phyloP scores from a whole-genome alignment of 75 land plant species.

The Ceratopteris richardii region DNA sequence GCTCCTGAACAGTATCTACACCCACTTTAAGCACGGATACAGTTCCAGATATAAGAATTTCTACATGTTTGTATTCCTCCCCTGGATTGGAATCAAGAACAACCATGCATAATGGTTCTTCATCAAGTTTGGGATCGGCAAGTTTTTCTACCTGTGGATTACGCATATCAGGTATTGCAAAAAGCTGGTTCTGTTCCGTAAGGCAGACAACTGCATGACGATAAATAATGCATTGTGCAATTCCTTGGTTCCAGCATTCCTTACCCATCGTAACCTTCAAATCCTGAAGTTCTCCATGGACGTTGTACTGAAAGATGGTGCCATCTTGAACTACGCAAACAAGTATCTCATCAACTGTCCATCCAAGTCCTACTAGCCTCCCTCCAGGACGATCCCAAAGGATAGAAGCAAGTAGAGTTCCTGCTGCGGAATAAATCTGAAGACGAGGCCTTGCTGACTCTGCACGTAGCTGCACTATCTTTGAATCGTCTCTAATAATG shows the following conservation, averaged over 20 bases:
- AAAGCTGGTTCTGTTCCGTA: slow-evolving; percentile 57
- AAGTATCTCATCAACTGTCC: slow-evolving; percentile 82
- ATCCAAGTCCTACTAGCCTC: slow-evolving; percentile 68
- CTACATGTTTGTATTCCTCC: slow-evolving; percentile 54
- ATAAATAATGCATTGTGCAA: slow-evolving; percentile 86
- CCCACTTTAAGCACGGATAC: slow-evolving; percentile 62
- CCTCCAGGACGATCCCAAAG: slow-evolving; percentile 94
- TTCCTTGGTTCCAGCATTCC: slow-evolving; percentile 71
- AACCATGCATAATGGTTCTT: slow-evolving; percentile 62
- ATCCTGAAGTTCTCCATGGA: slow-evolving; percentile 54
- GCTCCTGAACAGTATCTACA: slow-evolving; percentile 50
- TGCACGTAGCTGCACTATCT: slow-evolving; percentile 91
- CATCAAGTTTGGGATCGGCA: slow-evolving; percentile 61
- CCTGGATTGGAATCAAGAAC: slow-evolving; percentile 83
- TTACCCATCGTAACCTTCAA: slow-evolving; percentile 60
- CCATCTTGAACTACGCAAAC: slow-evolving; percentile 87
- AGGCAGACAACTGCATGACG: slow-evolving; percentile 74
- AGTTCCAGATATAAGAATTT: slow-evolving; percentile 65
- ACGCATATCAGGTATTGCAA: slow-evolving; percentile 69
- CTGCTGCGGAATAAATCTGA: slow-evolving; percentile 73
- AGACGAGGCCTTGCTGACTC: slow-evolving; percentile 93
- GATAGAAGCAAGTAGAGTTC: slow-evolving; percentile 56
- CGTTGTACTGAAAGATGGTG: slow-evolving; percentile 60
- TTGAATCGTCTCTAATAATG: slow-evolving; percentile 87
- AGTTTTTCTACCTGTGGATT: slow-evolving; percentile 44